A percentile compares a stretch with the other conserved stretches of the same genome.
phyloP scores from a whole-genome alignment of 1,284 basidiomycete genomes.

The Meripilus lineatus region DNA sequence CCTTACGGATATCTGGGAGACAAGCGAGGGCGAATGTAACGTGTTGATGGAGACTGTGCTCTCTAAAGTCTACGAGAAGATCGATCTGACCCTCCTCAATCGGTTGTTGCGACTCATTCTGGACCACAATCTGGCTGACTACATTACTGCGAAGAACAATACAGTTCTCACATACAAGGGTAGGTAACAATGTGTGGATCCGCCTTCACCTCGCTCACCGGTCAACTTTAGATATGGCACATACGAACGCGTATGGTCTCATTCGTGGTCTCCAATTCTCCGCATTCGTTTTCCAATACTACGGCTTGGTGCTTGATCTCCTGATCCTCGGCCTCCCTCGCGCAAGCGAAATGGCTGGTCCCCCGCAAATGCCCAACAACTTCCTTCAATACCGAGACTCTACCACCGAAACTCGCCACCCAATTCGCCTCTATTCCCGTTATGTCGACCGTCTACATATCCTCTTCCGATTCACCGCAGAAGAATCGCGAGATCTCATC shows the following conservation, averaged over 20 bases:
- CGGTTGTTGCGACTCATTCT: constrained; percentile 90
- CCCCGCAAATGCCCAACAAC: constrained; percentile 92
- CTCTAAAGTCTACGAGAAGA: constrained; percentile 96
- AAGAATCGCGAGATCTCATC: constrained; percentile 96
- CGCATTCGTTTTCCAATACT: constrained; percentile 97
- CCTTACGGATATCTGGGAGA: constrained; percentile 94
- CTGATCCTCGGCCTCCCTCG: constrained; percentile 92
- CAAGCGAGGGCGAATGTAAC: constrained; percentile 91
- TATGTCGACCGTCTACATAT: constrained; percentile 94
- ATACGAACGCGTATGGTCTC: constrained; percentile 88
- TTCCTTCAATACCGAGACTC: constrained; percentile 95
- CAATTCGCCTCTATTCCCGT: constrained; percentile 91
- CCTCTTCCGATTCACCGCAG: constrained; percentile 97
- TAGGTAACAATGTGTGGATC: constrained; percentile 24
- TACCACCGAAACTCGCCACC: constrained; percentile 89
- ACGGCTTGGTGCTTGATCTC: constrained; percentile 86
- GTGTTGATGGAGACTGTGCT: constrained; percentile 97
- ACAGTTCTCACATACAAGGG: constrained; percentile 90
- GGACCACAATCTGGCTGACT: constrained; percentile 96
- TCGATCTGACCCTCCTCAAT: constrained; percentile 92
- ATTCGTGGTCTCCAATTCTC: constrained; percentile 96
- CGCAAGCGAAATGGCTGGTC: constrained; percentile 95
- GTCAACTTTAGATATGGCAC: constrained; percentile 65
- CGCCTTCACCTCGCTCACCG: neutral
- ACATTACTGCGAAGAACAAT: constrained; percentile 98